phyloP scores from a whole-genome alignment of 352 stramenopile species.

The Thraustochytrium striatum region DNA sequence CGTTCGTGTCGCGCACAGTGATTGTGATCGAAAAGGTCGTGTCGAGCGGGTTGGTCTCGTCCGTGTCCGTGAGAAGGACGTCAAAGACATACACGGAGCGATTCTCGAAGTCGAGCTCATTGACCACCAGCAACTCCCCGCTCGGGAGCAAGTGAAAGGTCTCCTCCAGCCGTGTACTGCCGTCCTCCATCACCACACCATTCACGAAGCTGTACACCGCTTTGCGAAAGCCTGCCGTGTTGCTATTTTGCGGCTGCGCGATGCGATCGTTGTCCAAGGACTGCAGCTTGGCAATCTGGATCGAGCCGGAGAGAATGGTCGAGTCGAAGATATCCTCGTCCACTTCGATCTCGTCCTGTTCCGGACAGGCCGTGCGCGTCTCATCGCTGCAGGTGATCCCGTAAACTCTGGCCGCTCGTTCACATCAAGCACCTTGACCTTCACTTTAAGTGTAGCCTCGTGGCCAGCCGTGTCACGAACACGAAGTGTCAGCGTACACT shows the following conservation, averaged over 20 bases:
- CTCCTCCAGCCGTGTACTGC: neutral
- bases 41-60: neutral
- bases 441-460: neutral
- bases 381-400: neutral
- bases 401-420: constrained; percentile 26
- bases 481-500: neutral
- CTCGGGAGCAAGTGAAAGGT: neutral
- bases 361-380: no score
- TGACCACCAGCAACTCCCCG: neutral
- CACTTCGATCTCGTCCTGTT: neutral
- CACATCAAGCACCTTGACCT: neutral
- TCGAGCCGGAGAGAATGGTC: neutral
- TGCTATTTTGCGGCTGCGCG: neutral
- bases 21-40: neutral
- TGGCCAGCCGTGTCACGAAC: constrained; percentile 17
- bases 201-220: neutral
- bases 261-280: constrained; percentile 6
- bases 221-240: neutral
- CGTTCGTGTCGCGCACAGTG: constrained; percentile 1
- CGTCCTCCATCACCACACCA: neutral
- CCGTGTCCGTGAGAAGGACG: constrained; percentile 4
- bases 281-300: neutral
- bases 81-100: neutral
- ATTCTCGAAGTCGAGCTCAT: constrained; percentile 36
- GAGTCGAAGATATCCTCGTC: neutral